Evolutionary conservation across 345 rosid genomes (phyloP), one percentile per base, ranked within the genome.

Genomic region (Erodium maritimum): DNA sequence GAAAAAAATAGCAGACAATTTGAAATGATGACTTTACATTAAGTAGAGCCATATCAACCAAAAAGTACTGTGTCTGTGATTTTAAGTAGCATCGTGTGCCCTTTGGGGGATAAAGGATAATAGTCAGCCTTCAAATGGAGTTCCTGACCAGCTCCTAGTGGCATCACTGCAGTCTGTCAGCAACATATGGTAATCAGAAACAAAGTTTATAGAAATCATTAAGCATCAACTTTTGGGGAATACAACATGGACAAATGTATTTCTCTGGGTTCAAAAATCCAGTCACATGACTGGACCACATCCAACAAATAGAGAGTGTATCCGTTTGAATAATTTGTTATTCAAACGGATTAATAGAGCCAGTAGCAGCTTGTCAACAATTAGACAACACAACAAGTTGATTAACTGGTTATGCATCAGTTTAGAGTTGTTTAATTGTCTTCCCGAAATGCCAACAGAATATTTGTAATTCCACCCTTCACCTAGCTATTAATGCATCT

Each of bases 151-250:
- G 60, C 79, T 70, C 95, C 91, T 3, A 83, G 56, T 22, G 70
- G 78, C 86, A 91, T 71, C 46, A 91, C 88, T 55, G 98, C 98
- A 71, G 96, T 91, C 98, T 91, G 79, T 62, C 75, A 61, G 55
- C 50, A 69, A 63, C 60, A 54, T 14, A 17, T 18, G n/a, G n/a
- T n/a, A n/a, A n/a, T n/a, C n/a, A n/a, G n/a, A n/a, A n/a, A 29
- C 19, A 45, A 59, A 58, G n/a, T n/a, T n/a, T 61, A 22, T 53
- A 58, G 23, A 29, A 17, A 50, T n/a, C 46, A 37, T 45, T 34
- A 55, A 42, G 16, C 24, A 61, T 20, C n/a, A n/a, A 22, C 5
- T 4, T 33, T 21, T 17, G 21, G 7, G 34, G 23, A 42, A 50
- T 11, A 29, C 8, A 29, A 3, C 48, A 42, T 42, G 48, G 48